Evolutionary conservation across 768 basidiomycete genomes (phyloP), one percentile per base, ranked within the genome.

Genomic region (Tricholoma terreum): DNA sequence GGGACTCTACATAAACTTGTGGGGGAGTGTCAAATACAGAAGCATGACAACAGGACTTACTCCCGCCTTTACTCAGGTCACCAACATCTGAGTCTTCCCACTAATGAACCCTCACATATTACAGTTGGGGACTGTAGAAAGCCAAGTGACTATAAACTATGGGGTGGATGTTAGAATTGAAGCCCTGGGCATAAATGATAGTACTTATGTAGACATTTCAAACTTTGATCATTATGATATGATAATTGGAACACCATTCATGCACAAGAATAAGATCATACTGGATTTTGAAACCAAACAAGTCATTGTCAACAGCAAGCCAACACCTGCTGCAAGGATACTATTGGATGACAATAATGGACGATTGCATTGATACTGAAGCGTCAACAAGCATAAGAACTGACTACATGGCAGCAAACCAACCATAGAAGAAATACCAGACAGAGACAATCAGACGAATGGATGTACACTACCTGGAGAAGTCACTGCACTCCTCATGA

Each of bases 61-160:
- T 0, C 66, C 65, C 0, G 12, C 56, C 2, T 64, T 67, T 27
- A 54, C 63, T 0, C 52, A 67, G 14, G 22, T 63, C 1, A 57
- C 63, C 2, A 14, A 61, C 6, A 58, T 65, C 0, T 27, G 27
- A 1, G 61, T 61, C 0, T 51, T 61, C 33, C 48, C 58, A 1
- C 14, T 67, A 22, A 15, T 48, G 1, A 59, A 65, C 8, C 62
- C 59, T 1, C 57, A 61, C 27, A 52, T 59, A 0, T 57, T 76
- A 3, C 71, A 74, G 33, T 53, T 76, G n/a, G 73, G 73, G 2
- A 70, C 66, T 0, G 57, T 67, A 0, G 70, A 74, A 1, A 74
- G 73, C 40, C 56, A 65, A 2, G 65, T 73, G 0, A 61, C 55
- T 1, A 69, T 76, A 7, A 67, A 68, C 12, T 67, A 68, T 55